Evolutionary conservation across 257 asterid species (phyloP), one percentile per base, ranked within the genome.

Genomic region (Fraxinus excelsior): DNA sequence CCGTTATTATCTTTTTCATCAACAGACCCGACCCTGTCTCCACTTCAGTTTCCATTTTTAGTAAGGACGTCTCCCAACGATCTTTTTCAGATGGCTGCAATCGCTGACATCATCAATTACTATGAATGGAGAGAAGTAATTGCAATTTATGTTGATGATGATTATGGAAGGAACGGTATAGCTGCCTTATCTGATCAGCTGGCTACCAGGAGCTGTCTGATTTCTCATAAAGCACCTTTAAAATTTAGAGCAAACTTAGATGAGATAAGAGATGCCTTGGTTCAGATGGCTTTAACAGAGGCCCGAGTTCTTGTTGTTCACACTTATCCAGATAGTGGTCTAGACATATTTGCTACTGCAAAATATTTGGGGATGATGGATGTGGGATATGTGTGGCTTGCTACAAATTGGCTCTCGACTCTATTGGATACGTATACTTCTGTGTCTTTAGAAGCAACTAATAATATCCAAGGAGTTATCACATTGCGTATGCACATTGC

Each of bases 1-100:
- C 96, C 96, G 3, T 73, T 91, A 32, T 49, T 91, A 40, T 91
- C 96, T 31, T 91, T 67, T 77, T 88, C 96, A 0, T 92, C 94
- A 12, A 82, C 92, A 46, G 90, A 89, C 73, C 94, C 96, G 1
- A 9, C 88, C 3, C 86, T 91, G 5, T 80, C 91, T 53, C 82
- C 96, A 19, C 87, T 82, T 82, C 88, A 87, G 81, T 89, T 82
- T 34, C 96, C 96, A 2, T 89, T 85, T 81, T 89, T 91, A 71
- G 83, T 89, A 65, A 71, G 88, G 84, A 85, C 92, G 4, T 56
- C 91, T 18, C 89, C 88, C 19, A 78, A 80, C 42, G 96, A 89
- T 72, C 75, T 86, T 51, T 83, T 76, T 73, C 94, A 91, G 76
- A 91, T 91, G 94, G 78, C 82, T 35, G 96, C 90, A 21, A 75